phyloP scores from a whole-genome alignment of 176 grass and related monocot species.

The Ampelocalamus luodianensis region DNA sequence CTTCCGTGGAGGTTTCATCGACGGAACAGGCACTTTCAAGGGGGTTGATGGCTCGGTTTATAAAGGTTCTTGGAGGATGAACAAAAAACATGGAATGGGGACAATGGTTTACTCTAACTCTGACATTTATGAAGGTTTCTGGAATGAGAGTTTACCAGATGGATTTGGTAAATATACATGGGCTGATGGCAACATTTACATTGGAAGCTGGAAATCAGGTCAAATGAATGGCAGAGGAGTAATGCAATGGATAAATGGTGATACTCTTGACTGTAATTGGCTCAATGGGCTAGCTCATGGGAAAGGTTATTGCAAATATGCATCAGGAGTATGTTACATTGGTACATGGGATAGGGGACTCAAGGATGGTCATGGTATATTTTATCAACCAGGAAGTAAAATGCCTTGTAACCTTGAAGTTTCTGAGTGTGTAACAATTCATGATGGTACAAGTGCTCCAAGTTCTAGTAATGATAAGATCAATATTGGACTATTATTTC shows the following conservation, averaged over 20 bases:
- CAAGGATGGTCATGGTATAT: slow-evolving; percentile 89
- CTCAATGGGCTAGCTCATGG: slow-evolving; percentile 79
- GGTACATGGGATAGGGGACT: slow-evolving; percentile 91
- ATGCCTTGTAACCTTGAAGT: slow-evolving; percentile 69
- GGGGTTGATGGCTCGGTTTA: slow-evolving; percentile 74
- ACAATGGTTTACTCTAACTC: slow-evolving; percentile 74
- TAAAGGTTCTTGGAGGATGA: slow-evolving; percentile 88
- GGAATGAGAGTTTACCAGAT: slow-evolving; percentile 92
- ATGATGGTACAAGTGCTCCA: slow-evolving; percentile 52
- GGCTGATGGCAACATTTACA: slow-evolving; percentile 74
- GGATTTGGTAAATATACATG: slow-evolving; percentile 82
- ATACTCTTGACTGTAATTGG: slow-evolving; percentile 83
- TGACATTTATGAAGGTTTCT: slow-evolving; percentile 81
- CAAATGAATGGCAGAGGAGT: slow-evolving; percentile 87
- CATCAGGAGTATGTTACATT: slow-evolving; percentile 72
- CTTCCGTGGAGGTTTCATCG: slow-evolving; percentile 82
- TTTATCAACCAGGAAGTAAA: slow-evolving; percentile 81
- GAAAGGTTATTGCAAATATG: slow-evolving; percentile 78
- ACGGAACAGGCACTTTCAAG: slow-evolving; percentile 75
- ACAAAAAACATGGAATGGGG: slow-evolving; percentile 88
- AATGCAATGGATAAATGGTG: slow-evolving; percentile 89
- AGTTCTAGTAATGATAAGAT: slow-evolving; percentile 49
- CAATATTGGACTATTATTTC: slow-evolving; percentile 42
- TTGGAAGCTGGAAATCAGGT: slow-evolving; percentile 82
- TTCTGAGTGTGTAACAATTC: slow-evolving; percentile 52